Percentiles rank a stretch among this genome's conserved stretches.
phyloP scores from a whole-genome alignment of 441 rosid genomes.

The Populus hybrid region DNA sequence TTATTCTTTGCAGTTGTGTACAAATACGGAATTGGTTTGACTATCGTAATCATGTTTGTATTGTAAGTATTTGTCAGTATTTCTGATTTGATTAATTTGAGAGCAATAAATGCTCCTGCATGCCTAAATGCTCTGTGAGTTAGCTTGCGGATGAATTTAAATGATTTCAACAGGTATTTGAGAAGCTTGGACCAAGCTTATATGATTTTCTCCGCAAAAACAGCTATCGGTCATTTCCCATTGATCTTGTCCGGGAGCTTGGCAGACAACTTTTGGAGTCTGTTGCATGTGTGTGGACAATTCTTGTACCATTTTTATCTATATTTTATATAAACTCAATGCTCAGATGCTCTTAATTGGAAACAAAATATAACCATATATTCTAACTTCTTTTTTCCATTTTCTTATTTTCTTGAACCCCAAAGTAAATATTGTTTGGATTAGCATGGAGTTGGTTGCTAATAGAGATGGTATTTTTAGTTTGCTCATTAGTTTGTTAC shows the following conservation, averaged over 20 bases:
- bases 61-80: constrained; percentile 78
- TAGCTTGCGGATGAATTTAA: constrained; percentile 70
- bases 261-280: constrained; percentile 98
- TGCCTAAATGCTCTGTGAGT: constrained; percentile 48
- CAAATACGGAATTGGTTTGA: constrained; percentile 99
- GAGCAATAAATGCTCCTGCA: constrained; percentile 33
- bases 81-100: constrained; percentile 55
- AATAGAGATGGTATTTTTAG: constrained; percentile 4
- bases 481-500: constrained; percentile 15
- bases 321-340: constrained; percentile 33
- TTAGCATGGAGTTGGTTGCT: constrained; percentile 11
- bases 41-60: constrained; percentile 98
- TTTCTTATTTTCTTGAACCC: constrained; percentile 3
- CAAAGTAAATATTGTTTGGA: constrained; percentile 19
- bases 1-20: constrained; percentile 96
- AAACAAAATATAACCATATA: constrained; percentile 11
- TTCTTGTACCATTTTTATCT: constrained; percentile 57
- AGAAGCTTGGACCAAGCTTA: constrained; percentile 99
- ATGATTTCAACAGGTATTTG: constrained; percentile 96
- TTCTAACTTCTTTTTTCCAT: constrained; percentile 12
- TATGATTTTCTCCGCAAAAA: constrained; percentile 96
- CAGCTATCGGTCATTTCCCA: constrained; percentile 91
- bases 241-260: constrained; percentile 97
- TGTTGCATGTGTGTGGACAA: constrained; percentile 94
- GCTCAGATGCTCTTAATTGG: constrained; percentile 13